Evolutionary conservation across 2,329 filamentous ascomycete species (phyloP).

Genomic region (Chaetothyriales sp.): DNA sequence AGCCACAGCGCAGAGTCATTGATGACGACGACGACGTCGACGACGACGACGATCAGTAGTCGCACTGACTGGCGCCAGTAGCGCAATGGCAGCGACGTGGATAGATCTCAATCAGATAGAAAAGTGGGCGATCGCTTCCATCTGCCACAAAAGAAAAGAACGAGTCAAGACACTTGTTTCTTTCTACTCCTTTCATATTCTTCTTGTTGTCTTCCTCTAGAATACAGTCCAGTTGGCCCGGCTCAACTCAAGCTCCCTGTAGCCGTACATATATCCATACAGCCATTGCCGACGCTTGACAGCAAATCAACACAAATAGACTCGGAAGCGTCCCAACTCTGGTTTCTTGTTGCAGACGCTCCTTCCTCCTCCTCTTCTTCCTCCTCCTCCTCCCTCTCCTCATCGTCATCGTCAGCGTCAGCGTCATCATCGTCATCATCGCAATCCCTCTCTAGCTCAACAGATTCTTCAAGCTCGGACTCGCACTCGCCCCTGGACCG

Average conservation of each 20-base stretch:
- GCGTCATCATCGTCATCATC: neutral
- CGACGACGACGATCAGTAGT: conserved; percentile 17
- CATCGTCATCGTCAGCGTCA: neutral
- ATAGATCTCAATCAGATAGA: too few species aligned
- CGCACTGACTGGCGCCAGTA: too few species aligned
- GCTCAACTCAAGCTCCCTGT: neutral
- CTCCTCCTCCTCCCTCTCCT: conserved; percentile 7
- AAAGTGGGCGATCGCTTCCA: too few species aligned
- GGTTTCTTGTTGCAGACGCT: neutral
- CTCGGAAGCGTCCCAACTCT: neutral
- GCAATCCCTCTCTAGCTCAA: conserved; percentile 39
- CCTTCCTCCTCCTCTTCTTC: neutral
- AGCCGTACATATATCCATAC: neutral
- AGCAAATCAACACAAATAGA: neutral
- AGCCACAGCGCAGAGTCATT: conserved; percentile 17
- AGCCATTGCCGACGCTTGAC: neutral
- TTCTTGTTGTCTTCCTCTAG: neutral
- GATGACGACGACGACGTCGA: too few species aligned
- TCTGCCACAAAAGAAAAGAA: too few species aligned
- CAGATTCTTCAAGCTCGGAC: conserved; percentile 60
- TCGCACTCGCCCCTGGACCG: conserved; percentile 57
- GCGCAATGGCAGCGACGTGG: too few species aligned
- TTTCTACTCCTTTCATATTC: neutral
- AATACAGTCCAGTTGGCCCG: neutral
- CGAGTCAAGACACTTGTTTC: too few species aligned